Base-by-base conservation (phyloP, 345 rosid species). In the Populus pruinosa region DNA sequence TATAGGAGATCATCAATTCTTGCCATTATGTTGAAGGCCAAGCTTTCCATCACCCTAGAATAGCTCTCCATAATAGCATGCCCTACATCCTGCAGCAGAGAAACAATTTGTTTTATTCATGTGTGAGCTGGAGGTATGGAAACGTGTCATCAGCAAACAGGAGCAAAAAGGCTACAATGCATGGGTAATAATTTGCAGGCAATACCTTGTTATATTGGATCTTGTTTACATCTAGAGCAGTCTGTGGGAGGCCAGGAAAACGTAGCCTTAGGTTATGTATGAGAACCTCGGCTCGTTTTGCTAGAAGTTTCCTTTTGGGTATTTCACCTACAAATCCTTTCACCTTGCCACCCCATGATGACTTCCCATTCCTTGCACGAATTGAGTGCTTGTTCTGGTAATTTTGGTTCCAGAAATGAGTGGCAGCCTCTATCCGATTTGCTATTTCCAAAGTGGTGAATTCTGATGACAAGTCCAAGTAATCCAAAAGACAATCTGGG, bases 21-120 rank as follows among this genome's bases (percentile, higher is more conserved):
- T 65, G 84, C 87, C 76, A 76, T 67, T 68, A 83, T 71, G 84
- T 83, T 85, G 83, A 80, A 85, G 55, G 88, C 88, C 36, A 85
- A 53, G 82, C 90, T 83, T 75, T 87, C 87, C 73, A 82, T 83
- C 76, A 82, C 90, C 77, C 90, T 83, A 17, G 88, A 87, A 67
- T 87, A 87, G 82, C 90, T 83, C 85, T 85, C 90, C 38, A 85
- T 82, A 38, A 87, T 87, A 33, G 88, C 80, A 35, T 74, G 80
- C 33, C 90, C 90, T 10, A 87, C 83, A 78, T 87, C 90, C 88
- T 87, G 84, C 73, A 85, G n/a, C 20, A 49, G 49, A 25, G 8
- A 20, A 27, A 38, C 36, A 3, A 38, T 67, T 16, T 33, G 0
- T 21, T 25, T 71, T 47, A 36, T 21, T 7, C 23, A 38, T 68